phyloP scores from a whole-genome alignment of 106 monocot genomes.

The Iris macrosiphon region DNA sequence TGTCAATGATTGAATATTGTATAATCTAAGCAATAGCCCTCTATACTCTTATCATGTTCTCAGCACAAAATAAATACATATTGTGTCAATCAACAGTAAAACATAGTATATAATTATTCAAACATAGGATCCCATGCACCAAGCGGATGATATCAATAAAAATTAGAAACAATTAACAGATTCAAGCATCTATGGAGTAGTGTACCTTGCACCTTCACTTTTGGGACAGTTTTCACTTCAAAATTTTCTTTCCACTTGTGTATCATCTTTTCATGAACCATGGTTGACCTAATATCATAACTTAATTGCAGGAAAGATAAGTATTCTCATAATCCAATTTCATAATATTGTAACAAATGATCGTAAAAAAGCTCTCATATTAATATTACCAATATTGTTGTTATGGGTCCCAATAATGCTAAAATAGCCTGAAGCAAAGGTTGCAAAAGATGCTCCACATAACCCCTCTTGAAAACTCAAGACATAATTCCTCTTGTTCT shows the following conservation, averaged over 20 bases:
- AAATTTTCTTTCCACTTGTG: slow-evolving; percentile 74
- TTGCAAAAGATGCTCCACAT: slow-evolving; percentile 81
- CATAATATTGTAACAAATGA: background rate
- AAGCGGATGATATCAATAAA: too few relatives aligned
- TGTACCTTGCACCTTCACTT: slow-evolving; percentile 47
- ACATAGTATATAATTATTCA: too few relatives aligned
- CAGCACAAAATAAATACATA: too few relatives aligned
- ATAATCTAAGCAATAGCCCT: too few relatives aligned
- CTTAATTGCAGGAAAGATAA: slow-evolving; percentile 46
- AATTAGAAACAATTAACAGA: too few relatives aligned
- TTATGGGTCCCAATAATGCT: slow-evolving; percentile 79
- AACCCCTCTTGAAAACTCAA: too few relatives aligned
- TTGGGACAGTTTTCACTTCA: slow-evolving; percentile 61
- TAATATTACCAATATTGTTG: slow-evolving; percentile 63
- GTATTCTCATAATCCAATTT: slow-evolving; percentile 2
- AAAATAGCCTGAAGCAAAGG: slow-evolving; percentile 85
- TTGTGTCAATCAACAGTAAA: too few relatives aligned
- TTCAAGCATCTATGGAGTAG: too few relatives aligned
- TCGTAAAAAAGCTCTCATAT: background rate
- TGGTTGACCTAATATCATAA: slow-evolving; percentile 85
- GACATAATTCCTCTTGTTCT: too few relatives aligned
- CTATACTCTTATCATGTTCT: too few relatives aligned
- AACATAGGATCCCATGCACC: too few relatives aligned
- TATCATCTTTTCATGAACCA: slow-evolving; percentile 88
- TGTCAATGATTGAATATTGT: too few relatives aligned